phyloP scores from a whole-genome alignment of 2,329 filamentous ascomycete genomes.

The Aspergillus transmontanensis region DNA sequence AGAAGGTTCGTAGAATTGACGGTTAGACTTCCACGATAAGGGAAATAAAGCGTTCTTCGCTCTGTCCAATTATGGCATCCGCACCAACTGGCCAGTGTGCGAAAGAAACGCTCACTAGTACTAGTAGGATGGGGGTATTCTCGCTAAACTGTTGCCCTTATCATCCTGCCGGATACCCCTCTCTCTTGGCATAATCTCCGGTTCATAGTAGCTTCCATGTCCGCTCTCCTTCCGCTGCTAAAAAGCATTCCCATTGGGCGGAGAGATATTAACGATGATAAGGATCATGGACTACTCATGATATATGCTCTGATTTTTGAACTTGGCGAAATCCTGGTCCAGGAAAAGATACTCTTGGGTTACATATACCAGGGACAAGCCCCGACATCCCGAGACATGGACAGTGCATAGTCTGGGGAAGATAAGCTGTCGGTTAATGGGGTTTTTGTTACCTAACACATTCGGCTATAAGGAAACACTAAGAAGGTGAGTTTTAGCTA shows the following conservation, averaged over 20 bases:
- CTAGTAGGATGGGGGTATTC: background rate
- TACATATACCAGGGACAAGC: background rate
- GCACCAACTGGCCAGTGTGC: background rate
- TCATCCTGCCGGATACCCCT: background rate
- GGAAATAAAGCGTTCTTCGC: background rate
- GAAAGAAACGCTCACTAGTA: background rate
- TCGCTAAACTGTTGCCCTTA: background rate
- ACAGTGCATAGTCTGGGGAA: background rate
- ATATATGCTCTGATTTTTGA: background rate
- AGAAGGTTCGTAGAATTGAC: background rate
- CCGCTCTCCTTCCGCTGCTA: slow-evolving; percentile 2
- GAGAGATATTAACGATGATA: background rate
- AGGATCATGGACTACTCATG: background rate
- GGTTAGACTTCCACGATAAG: background rate
- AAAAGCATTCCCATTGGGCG: slow-evolving; percentile 3
- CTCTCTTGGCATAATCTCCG: background rate
- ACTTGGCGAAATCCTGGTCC: background rate
- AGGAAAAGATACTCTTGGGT: background rate
- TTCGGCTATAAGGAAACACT: slow-evolving; percentile 2
- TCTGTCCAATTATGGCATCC: background rate
- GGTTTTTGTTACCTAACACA: slow-evolving; percentile 10
- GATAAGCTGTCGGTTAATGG: slow-evolving; percentile 6
- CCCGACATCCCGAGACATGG: background rate
- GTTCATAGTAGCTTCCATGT: background rate
- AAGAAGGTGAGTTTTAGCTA: background rate